Evolutionary conservation across 306 rosid species (phyloP).

Genomic region (Abrus pulchellus): DNA sequence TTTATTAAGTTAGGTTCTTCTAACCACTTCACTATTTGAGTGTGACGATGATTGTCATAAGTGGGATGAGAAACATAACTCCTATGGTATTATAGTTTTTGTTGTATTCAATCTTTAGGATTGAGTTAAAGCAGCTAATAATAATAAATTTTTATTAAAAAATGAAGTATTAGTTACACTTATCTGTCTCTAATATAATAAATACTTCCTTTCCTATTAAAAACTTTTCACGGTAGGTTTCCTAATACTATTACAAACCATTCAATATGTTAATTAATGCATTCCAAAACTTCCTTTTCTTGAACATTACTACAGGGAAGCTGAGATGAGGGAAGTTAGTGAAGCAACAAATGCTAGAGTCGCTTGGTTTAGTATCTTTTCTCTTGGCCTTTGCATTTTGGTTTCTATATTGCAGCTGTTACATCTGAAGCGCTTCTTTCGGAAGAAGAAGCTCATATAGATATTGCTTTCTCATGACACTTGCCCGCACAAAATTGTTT

Average conservation of each 20-base stretch:
- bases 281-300: slow-evolving; percentile 33
- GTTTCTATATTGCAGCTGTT: slow-evolving; percentile 55
- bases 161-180: too few relatives aligned
- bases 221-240: too few relatives aligned
- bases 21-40: neutral
- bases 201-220: too few relatives aligned
- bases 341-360: slow-evolving; percentile 65
- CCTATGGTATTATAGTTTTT: neutral
- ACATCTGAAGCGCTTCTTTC: slow-evolving; percentile 59
- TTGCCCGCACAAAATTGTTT: slow-evolving; percentile 37
- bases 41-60: neutral
- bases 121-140: too few relatives aligned
- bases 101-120: too few relatives aligned
- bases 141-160: too few relatives aligned
- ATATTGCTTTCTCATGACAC: slow-evolving; percentile 17
- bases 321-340: slow-evolving; percentile 72
- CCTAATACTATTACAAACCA: neutral
- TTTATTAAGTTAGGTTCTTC: slow-evolving; percentile 16
- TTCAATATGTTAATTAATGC: slow-evolving; percentile 2
- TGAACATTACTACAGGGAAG: slow-evolving; percentile 63
- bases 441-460: slow-evolving; percentile 81
- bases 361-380: slow-evolving; percentile 66
- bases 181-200: too few relatives aligned
- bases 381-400: slow-evolving; percentile 58
- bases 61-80: slow-evolving; percentile 29